Conservation (phyloP, 306 rosid species). For the Malus fusca region DNA sequence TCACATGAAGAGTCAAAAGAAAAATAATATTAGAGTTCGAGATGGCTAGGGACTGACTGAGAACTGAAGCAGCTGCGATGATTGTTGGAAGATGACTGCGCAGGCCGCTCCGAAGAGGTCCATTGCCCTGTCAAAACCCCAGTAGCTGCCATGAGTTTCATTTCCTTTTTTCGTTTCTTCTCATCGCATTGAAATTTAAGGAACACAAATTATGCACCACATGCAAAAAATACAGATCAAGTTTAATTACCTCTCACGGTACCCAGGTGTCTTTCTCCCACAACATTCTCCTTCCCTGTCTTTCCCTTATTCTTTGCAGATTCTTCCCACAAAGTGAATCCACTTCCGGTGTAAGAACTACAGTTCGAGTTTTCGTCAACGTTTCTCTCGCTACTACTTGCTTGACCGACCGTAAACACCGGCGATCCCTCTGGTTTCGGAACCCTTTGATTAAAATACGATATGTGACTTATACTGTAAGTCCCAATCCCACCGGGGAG, state of each 20-base stretch:
- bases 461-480: constrained; percentile 80
- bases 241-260: constrained; percentile 39
- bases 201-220: neutral
- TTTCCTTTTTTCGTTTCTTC: neutral
- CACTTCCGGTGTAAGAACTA: constrained; percentile 78
- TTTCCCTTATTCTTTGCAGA: constrained; percentile 68
- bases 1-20: neutral
- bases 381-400: constrained; percentile 51
- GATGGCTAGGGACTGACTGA: constrained; percentile 49
- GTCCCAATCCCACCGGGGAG: constrained; percentile 98
- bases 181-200: neutral
- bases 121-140: constrained; percentile 39
- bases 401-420: constrained; percentile 40
- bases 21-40: neutral
- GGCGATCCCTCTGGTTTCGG: constrained; percentile 64
- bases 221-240: neutral
- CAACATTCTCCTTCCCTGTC: constrained; percentile 83
- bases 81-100: constrained; percentile 71
- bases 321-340: constrained; percentile 92
- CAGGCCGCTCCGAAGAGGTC: constrained; percentile 57
- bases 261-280: constrained; percentile 35
- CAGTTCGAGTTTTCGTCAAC: constrained; percentile 71
- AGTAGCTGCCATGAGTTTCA: constrained; percentile 9
- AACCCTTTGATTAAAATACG: constrained; percentile 52
- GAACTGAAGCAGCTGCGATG: constrained; percentile 58